Base-by-base conservation (phyloP, 2,329 filamentous ascomycete genomes). In the Fusarium compactum region DNA sequence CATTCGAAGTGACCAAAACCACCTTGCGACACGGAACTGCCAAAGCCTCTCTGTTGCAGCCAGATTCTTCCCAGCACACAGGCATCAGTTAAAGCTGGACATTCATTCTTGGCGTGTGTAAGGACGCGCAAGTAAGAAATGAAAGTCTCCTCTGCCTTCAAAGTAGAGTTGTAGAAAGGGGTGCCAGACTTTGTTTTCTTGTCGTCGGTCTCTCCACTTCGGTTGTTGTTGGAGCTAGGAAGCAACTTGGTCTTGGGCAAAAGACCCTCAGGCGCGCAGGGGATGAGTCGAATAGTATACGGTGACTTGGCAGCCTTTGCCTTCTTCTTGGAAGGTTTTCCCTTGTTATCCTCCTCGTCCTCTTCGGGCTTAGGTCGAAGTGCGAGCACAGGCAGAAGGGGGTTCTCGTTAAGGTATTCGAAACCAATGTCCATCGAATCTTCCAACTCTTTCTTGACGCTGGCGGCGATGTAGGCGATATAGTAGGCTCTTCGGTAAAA, bases 1-100 rank as follows among this genome's bases (percentile, higher is more conserved):
- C 94, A 98, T 78, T 99, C 96, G 70, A 97, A 97, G 71, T 93
- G 90, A 5, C 96, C 96, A 78, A 99, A 98, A 0, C 96, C 96
- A 46, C 96, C 95, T 45, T 86, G 83, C 4, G 88, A 85, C n/a
- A 94, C 80, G 24, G 86, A 83, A 46, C 92, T 88, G 18, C 86
- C 87, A 71, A 98, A 92, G 1, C 94, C 94, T 58, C 95, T 89
- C 80, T 98, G 95, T 71, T 91, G 90, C 43, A 99, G 85, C 96
- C 96, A 99, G 58, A 93, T 88, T 61, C 92, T 90, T 27, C 95
- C 96, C 24, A 99, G 86, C 10, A 97, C 85, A 78, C 94, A 97
- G 11, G 94, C 92, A 78, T 98, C 94, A 62, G 87, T 86, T 79
- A 95, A 98, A 6, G 90, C 87, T 16, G 90, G 82, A 73, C 92